phyloP scores from a whole-genome alignment of 2,329 filamentous ascomycete species.

The Zelopaecilomyces penicillatus region DNA sequence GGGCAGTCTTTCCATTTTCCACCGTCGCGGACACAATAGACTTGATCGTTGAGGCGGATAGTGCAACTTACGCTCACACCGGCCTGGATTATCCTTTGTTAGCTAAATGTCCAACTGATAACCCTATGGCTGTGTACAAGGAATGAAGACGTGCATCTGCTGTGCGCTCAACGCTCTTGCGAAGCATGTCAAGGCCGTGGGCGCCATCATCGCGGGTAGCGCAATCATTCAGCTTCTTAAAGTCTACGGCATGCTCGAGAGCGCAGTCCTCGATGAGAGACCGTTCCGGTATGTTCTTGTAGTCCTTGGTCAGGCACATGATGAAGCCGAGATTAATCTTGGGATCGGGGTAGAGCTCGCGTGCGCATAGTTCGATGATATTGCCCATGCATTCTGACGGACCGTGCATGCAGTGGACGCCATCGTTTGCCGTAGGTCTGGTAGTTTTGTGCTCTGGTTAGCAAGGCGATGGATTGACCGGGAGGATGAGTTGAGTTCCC shows the following conservation, averaged over 20 bases:
- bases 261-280: constrained; percentile 80
- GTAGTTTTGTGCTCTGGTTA: not conserved
- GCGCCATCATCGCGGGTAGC: constrained; percentile 68
- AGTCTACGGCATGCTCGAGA: constrained; percentile 81
- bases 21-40: constrained; percentile 76
- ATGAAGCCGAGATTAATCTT: constrained; percentile 88
- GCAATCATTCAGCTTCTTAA: constrained; percentile 73
- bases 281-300: constrained; percentile 66
- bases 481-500: not conserved
- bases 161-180: constrained; percentile 58
- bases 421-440: constrained; percentile 67
- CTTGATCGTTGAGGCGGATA: constrained; percentile 65
- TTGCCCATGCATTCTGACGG: constrained; percentile 85
- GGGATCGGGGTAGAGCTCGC: constrained; percentile 70
- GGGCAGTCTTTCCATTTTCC: constrained; percentile 75
- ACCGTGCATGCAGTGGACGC: constrained; percentile 82
- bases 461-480: not conserved
- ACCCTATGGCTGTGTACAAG: not conserved
- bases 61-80: constrained; percentile 69
- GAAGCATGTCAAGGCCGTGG: constrained; percentile 58
- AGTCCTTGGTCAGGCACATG: constrained; percentile 77
- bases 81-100: constrained; percentile 29
- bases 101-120: constrained; percentile 1
- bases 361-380: constrained; percentile 87
- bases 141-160: constrained; percentile 37